Evolutionary conservation across 2,329 filamentous ascomycete species (phyloP).

Genomic region (Paecilomyces formosus): DNA sequence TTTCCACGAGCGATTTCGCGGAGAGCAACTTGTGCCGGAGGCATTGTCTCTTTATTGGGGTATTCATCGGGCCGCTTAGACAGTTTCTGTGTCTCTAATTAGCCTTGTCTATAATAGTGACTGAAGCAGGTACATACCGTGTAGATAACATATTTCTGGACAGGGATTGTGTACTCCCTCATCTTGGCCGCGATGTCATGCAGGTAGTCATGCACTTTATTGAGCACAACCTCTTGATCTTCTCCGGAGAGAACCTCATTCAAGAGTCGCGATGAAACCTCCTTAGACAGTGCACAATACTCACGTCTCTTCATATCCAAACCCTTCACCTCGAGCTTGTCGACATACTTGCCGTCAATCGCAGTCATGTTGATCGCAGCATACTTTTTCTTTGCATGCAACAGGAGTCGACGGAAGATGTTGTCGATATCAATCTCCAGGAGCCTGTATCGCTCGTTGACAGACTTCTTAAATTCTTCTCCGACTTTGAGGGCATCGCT

Average conservation of each 20-base stretch:
- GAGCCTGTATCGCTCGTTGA: conserved; percentile 87
- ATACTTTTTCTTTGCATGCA: conserved; percentile 99
- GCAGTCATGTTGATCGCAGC: conserved; percentile 92
- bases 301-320: conserved; percentile 96
- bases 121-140: conserved; percentile 43
- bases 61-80: conserved; percentile 92
- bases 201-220: conserved; percentile 88
- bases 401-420: conserved; percentile 81
- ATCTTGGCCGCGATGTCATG: conserved; percentile 78
- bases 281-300: conserved; percentile 92
- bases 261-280: conserved; percentile 83
- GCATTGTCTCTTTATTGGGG: conserved; percentile 90
- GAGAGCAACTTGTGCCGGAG: conserved; percentile 90
- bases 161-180: conserved; percentile 67
- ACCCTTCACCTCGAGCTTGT: conserved; percentile 97
- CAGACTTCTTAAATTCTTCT: conserved; percentile 86
- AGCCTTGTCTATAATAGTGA: conserved; percentile 3
- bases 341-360: conserved; percentile 77
- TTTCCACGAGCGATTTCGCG: conserved; percentile 82
- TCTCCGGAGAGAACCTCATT: conserved; percentile 92
- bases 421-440: conserved; percentile 99
- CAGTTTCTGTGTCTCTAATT: conserved; percentile 55
- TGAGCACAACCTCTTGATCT: conserved; percentile 78
- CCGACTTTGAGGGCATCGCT: conserved; percentile 86
- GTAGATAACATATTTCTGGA: conserved; percentile 91